Evolutionary conservation across 1,139 yeast genomes (phyloP), one percentile per base, ranked within the genome.

Genomic region (Saccharomyces hybrid): DNA sequence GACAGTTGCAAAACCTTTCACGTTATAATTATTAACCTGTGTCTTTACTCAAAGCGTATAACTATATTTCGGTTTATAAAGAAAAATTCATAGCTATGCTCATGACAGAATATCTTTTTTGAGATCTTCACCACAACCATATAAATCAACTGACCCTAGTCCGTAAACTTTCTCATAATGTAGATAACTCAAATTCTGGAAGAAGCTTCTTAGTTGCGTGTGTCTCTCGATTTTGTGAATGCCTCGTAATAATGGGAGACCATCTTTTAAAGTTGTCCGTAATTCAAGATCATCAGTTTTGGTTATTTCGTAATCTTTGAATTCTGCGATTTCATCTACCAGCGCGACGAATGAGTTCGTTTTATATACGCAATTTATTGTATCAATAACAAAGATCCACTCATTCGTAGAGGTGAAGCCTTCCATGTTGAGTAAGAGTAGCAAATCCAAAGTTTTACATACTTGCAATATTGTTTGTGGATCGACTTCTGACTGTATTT

Each of bases 351-450:
- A 68, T 9, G 69, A 63, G 41, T 68, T 67, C 13, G 49, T 74
- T 60, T 57, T 77, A 61, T 77, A 78, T 32, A 82, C 76, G 8
- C 88, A 83, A 59, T 86, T 90, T 42, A 85, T 78, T 26, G 81
- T 83, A 61, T 86, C 88, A 34, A 85, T 78, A 13, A 91, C 79
- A 68, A 89, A 93, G 1, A 91, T 74, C 98, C 98, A 93, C 63
- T 88, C 93, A 61, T 81, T 73, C 4, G 70, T 78, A 61, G 86
- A 70, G 63, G 84, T 85, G 70, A 93, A 91, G 53, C 89, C 96
- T 65, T 90, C 97, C 52, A 78, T 78, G 46, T 83, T 80, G 52
- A 89, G 64, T 8, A 86, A 74, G 26, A 91, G 69, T 27, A 90
- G 68, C 47, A 86, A 78, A 67, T 93, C 99, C 50, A 93, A 73